Base-by-base conservation (phyloP, 1,284 basidiomycete genomes). In the Malassezia caprae region DNA sequence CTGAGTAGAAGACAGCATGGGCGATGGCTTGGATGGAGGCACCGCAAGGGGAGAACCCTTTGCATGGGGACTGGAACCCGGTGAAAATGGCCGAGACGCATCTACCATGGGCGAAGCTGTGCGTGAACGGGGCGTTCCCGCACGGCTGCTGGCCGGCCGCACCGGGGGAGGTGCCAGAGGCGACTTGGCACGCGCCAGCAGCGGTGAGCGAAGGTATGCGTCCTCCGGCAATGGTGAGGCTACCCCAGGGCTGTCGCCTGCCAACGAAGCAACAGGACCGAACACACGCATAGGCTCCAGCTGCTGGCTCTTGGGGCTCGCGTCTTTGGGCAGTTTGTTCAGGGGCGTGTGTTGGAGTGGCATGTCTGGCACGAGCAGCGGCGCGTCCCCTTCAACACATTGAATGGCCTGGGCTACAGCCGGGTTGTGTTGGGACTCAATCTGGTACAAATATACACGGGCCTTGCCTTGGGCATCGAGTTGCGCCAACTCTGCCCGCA, bases 381-480 rank as follows among this genome's bases (percentile, higher is more conserved):
- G 37, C 3, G 37, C 37, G 8, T 39, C 37, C 8, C 37, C 37
- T 15, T 43, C 24, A 3, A 43, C 27, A 27, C 27, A 43, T 7
- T 43, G 41, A 3, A 8, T 17, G 13, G 34, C 46, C 19, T 24
- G 4, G 15, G 55, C 45, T 32, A 62, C 61, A 2, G 67, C 64
- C 1, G 67, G 67, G 41, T 69, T 69, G 62, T 65, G 53, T 26
- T 51, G 47, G 39, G 63, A 58, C 28, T 68, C 67, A 40, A 69
- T 67, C 28, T 68, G 62, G 53, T 69, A 69, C 17, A 69, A 56
- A 41, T 69, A 64, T 13, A 66, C 65, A 27, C 59, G 53, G 5
- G 60, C 58, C 19, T 48, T 53, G 15, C 62, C 60, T 19, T 58
- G 53, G 10, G 50, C 52, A 56, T 67, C 65, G 19, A 61, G 54